phyloP scores from a whole-genome alignment of 2,329 filamentous ascomycete genomes.

The Chaetoscypha palmicola region DNA sequence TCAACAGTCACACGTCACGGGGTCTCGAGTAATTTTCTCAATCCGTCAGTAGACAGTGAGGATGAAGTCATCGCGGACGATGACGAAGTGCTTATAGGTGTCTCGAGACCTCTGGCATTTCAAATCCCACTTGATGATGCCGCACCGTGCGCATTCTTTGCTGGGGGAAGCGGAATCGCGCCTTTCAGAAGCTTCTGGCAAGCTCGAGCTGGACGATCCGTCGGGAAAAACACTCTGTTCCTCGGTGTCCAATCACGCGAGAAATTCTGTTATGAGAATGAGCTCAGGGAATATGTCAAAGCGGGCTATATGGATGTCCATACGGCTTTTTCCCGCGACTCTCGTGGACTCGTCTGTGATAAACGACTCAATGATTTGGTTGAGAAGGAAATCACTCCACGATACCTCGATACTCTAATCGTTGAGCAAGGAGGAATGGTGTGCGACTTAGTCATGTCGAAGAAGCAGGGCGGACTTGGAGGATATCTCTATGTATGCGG shows the following conservation, averaged over 20 bases:
- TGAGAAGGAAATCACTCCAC: slow-evolving; percentile 41
- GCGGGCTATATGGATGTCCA: slow-evolving; percentile 46
- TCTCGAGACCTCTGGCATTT: slow-evolving; percentile 45
- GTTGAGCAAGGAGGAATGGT: slow-evolving; percentile 44
- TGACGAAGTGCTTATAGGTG: slow-evolving; percentile 44
- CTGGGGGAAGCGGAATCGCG: slow-evolving; percentile 46
- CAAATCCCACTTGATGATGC: slow-evolving; percentile 44
- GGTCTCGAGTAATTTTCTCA: slow-evolving; percentile 48
- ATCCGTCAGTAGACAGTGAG: slow-evolving; percentile 36
- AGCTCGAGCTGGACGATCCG: slow-evolving; percentile 36
- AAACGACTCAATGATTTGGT: slow-evolving; percentile 36
- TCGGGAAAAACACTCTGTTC: slow-evolving; percentile 43
- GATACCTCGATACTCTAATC: slow-evolving; percentile 47
- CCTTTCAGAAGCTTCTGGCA: slow-evolving; percentile 50
- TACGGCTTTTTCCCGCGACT: slow-evolving; percentile 46
- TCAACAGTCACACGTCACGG: slow-evolving; percentile 33
- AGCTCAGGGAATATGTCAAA: slow-evolving; percentile 40
- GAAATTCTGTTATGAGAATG: slow-evolving; percentile 44
- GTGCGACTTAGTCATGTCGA: slow-evolving; percentile 49
- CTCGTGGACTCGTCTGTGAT: slow-evolving; percentile 41
- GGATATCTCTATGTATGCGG: slow-evolving; percentile 44
- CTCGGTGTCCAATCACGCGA: slow-evolving; percentile 46
- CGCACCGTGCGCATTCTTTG: slow-evolving; percentile 46
- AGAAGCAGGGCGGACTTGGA: slow-evolving; percentile 45
- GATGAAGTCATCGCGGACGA: slow-evolving; percentile 36